Base-by-base conservation (phyloP, 768 basidiomycete genomes). In the Chalciporus piperatus region DNA sequence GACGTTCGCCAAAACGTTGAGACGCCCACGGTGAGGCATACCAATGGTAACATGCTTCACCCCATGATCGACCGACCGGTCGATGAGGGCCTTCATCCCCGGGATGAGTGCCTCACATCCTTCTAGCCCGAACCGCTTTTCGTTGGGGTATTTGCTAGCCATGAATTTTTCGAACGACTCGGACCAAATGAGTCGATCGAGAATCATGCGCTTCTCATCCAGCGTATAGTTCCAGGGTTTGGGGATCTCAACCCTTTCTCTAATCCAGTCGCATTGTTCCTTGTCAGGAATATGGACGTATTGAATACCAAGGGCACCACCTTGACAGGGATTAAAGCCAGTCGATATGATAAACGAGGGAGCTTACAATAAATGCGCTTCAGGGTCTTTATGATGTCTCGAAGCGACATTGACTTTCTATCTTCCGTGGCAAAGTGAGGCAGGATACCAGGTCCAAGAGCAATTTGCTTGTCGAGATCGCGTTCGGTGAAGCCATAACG, bases 141-240 rank as follows among this genome's bases (percentile, higher is more conserved):
- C 97, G 74, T 98, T 99, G 60, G 97, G 97, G 74, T 92, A 97
- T 71, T 98, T 99, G 79, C 84, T 90, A 19, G 94, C 89, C 57
- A 99, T 94, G 80, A 98, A 99, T 65, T 94, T 94, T 71, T 99
- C 97, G 65, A 98, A 98, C 4, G 91, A 89, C 63, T 98, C 97
- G n/a, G 96, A 98, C 97, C 97, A 99, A 68, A 98, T 98, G 61
- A 98, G 87, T 54, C 97, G 91, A 74, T 99, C 97, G 50, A 99
- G 83, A 58, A 99, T 95, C 91, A 98, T 95, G 42, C 93, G 87
- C 74, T 98, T 99, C 76, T 99, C 97, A 62, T 99, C 97, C 47
- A 95, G 82, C 46, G 89, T 91, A 74, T 98, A 99, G 63, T 94
- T 92, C 93, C 93, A 98, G 7, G 96, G 96, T 62, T 89, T 87